These are phyloP conservation scores for Aspergillus sp. DNA, from an alignment of 2,329 filamentous ascomycete species.

Conservation along the genomic window DNA sequence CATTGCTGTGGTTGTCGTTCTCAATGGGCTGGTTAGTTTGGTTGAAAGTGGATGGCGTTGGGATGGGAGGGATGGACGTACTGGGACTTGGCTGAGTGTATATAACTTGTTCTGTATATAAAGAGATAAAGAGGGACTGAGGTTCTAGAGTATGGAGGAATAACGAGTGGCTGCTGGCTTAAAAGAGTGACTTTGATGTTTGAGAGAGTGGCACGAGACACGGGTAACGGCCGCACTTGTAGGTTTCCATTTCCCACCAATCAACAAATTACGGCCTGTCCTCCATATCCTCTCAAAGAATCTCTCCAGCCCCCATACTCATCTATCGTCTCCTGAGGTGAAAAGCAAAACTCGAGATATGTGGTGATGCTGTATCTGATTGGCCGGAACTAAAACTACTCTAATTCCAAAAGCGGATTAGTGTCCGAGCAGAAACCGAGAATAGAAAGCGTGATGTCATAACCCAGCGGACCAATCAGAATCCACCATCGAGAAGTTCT, in stretches of 20 bases:
- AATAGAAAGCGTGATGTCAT: neutral
- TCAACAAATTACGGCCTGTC: neutral
- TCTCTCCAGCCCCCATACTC: neutral
- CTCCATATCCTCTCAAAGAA: neutral
- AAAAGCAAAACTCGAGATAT: neutral
- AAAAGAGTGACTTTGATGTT: neutral
- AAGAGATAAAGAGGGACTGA: neutral
- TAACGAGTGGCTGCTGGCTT: neutral
- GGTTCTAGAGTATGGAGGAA: neutral
- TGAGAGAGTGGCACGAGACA: conserved; percentile 1
- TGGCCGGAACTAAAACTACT: neutral
- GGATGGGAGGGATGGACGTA: neutral
- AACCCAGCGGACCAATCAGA: neutral
- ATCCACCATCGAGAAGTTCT: neutral
- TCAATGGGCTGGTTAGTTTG: neutral
- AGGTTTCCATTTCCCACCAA: neutral
- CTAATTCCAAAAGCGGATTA: neutral
- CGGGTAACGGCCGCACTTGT: neutral
- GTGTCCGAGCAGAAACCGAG: neutral
- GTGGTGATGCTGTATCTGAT: neutral
- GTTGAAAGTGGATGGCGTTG: neutral
- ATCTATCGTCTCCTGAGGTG: neutral
- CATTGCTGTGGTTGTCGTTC: neutral
- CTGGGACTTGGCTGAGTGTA: neutral
- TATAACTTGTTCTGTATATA: no score